These are phyloP conservation scores for Verticillium nonalfalfae DNA, from an alignment of 2,329 filamentous ascomycete genomes.

Conservation along the genomic window DNA sequence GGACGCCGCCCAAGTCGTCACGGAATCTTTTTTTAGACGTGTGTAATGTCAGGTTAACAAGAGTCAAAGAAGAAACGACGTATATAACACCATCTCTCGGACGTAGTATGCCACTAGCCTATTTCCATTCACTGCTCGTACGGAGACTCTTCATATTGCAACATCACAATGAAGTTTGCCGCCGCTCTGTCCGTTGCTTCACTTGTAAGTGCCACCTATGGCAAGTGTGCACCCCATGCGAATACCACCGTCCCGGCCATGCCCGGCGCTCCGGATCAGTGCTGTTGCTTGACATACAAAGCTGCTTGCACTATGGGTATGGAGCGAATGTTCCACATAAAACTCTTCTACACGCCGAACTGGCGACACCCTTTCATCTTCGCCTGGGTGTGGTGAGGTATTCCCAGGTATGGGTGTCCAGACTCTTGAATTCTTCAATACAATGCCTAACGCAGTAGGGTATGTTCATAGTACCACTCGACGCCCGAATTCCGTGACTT, in stretches of 20 bases:
- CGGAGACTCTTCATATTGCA: no score
- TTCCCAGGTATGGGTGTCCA: not conserved
- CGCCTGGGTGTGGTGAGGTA: conserved; percentile 4
- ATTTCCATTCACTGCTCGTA: no score
- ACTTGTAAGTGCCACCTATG: not conserved
- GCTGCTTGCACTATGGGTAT: conserved; percentile 11
- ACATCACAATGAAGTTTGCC: not conserved
- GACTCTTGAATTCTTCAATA: no score
- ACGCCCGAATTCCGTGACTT: conserved; percentile 4
- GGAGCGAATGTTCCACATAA: conserved; percentile 10
- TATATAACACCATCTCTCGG: no score
- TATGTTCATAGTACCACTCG: conserved; percentile 1
- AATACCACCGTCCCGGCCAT: not conserved
- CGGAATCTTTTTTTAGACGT: no score
- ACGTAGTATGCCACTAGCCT: no score
- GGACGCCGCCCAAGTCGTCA: no score
- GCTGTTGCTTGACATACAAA: conserved; percentile 12
- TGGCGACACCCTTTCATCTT: conserved; percentile 3
- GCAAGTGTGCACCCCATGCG: not conserved
- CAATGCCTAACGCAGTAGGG: no score
- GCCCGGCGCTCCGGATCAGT: conserved; percentile 1
- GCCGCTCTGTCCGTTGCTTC: not conserved
- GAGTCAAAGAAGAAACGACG: no score
- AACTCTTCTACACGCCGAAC: conserved; percentile 5
- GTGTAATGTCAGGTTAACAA: no score